Conservation (phyloP, 352 stramenopile species). For the Phytophthora parvispora region DNA sequence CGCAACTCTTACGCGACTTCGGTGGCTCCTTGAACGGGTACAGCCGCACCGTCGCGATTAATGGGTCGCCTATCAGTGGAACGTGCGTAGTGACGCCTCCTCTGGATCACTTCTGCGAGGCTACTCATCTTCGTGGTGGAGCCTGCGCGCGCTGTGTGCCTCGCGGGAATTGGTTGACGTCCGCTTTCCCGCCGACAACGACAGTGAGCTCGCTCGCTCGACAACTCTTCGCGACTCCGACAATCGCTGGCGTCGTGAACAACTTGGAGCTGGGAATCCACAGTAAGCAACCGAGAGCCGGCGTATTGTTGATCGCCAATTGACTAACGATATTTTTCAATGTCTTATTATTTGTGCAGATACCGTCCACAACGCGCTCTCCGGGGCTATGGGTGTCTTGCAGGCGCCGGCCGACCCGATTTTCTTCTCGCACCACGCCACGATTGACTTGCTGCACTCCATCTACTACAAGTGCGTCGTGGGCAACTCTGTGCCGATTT, state of each 20-base stretch:
- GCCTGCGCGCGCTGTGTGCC: constrained; percentile 75
- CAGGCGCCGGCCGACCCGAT: constrained; percentile 87
- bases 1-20: constrained; percentile 74
- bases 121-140: constrained; percentile 42
- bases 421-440: constrained; percentile 89
- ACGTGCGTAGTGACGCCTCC: constrained; percentile 61
- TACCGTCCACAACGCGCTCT: constrained; percentile 83
- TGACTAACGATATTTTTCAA: constrained; percentile 15
- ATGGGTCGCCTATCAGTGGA: constrained; percentile 70
- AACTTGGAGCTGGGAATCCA: constrained; percentile 84
- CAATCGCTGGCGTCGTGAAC: constrained; percentile 67
- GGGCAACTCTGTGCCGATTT: constrained; percentile 63
- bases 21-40: constrained; percentile 61
- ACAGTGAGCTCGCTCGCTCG: constrained; percentile 80
- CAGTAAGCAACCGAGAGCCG: constrained; percentile 51
- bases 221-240: constrained; percentile 76
- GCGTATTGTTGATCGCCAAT: not conserved
- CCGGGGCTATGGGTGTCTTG: constrained; percentile 74
- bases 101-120: constrained; percentile 85
- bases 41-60: constrained; percentile 62
- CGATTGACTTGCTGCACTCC: constrained; percentile 87
- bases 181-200: constrained; percentile 71
- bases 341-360: constrained; percentile 45
- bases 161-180: constrained; percentile 66
- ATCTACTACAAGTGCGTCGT: constrained; percentile 89